phyloP scores from a whole-genome alignment of 2,329 filamentous ascomycete species.

The Mycogone perniciosa region DNA sequence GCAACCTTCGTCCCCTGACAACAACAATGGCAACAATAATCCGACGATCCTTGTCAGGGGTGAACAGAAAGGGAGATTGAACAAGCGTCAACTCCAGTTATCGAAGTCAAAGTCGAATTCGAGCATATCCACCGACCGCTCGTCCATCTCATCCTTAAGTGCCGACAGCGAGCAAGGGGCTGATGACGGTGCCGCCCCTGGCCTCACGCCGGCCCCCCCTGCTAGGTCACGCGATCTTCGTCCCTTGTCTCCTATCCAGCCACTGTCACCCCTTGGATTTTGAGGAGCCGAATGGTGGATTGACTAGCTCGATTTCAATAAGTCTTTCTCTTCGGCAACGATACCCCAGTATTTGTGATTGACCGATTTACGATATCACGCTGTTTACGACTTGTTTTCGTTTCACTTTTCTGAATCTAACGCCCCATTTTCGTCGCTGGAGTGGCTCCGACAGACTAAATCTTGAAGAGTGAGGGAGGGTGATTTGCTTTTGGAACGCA shows the following conservation, averaged over 20 bases:
- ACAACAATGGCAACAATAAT: conserved; percentile 59
- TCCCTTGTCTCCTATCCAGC: conserved; percentile 60
- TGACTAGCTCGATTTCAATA: conserved; percentile 1
- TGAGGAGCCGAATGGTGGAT: conserved; percentile 22
- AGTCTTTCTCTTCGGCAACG: conserved; percentile 5
- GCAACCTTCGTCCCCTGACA: conserved; percentile 55
- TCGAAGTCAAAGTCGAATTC: conserved; percentile 38
- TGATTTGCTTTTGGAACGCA: conserved; percentile 1
- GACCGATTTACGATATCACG: conserved; percentile 29
- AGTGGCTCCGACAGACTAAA: not conserved
- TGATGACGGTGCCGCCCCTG: conserved; percentile 1
- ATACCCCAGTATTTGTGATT: conserved; percentile 13
- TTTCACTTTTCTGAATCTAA: conserved; percentile 9
- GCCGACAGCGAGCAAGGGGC: conserved; percentile 33
- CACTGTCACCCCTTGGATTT: conserved; percentile 56
- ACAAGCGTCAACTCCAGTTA: conserved; percentile 38
- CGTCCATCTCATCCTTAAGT: conserved; percentile 41
- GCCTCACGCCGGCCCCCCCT: conserved; percentile 18
- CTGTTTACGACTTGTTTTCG: conserved; percentile 25
- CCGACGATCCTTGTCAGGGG: conserved; percentile 28
- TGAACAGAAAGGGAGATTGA: conserved; percentile 24
- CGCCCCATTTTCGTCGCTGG: conserved; percentile 5
- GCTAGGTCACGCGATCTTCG: conserved; percentile 36
- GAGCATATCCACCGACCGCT: conserved; percentile 37
- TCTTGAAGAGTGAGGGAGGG: not conserved